Evolutionary conservation across 345 rosid genomes (phyloP).

Genomic region (Arabis alpina): DNA sequence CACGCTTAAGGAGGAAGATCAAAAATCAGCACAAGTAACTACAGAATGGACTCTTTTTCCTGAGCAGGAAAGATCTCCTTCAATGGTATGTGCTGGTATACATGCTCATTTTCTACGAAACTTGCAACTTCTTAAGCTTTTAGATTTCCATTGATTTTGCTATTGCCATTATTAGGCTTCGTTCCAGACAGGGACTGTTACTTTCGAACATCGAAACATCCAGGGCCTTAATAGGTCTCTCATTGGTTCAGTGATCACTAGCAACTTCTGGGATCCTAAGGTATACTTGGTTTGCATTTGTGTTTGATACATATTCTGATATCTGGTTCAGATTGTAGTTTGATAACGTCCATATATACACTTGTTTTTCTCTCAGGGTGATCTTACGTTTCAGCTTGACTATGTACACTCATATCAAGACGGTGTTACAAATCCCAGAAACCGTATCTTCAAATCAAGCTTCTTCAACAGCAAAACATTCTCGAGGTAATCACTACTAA

Average conservation of each 20-base stretch:
- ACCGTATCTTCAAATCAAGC: no score
- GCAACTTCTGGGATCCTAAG: conserved; percentile 93
- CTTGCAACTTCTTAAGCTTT: no score
- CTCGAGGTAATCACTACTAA: conserved; percentile 61
- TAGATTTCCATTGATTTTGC: neutral
- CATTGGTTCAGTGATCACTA: conserved; percentile 92
- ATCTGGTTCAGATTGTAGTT: neutral
- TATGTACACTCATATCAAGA: no score
- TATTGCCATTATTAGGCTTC: conserved; percentile 62
- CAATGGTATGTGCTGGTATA: conserved; percentile 80
- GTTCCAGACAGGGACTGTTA: conserved; percentile 93
- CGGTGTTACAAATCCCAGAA: no score
- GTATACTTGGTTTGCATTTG: no score
- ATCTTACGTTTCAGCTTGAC: conserved; percentile 53
- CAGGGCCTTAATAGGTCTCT: conserved; percentile 87
- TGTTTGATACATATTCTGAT: neutral
- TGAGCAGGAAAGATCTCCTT: no score
- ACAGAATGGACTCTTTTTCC: conserved; percentile 93
- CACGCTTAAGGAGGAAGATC: conserved; percentile 82
- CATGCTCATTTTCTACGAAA: neutral
- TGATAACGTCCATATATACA: no score
- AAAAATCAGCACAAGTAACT: conserved; percentile 83
- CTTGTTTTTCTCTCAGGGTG: no score
- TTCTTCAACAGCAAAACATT: conserved; percentile 73
- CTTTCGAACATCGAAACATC: conserved; percentile 92